Evolutionary conservation across 1,139 yeast species (phyloP).

Genomic region (Suhomyces anneliseae): DNA sequence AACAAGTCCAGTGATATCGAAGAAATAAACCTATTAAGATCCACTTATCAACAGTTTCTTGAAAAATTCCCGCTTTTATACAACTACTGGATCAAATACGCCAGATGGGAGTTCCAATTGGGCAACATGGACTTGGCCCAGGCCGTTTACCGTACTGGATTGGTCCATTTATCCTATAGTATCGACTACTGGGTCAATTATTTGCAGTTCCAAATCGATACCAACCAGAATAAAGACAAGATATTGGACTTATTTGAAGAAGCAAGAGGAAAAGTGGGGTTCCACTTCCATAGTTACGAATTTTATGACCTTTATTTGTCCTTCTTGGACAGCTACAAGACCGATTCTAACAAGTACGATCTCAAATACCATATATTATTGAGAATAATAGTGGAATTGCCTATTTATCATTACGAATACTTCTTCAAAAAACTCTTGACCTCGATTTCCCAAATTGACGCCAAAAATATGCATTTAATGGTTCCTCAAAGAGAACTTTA

Average conservation of each 20-base stretch:
- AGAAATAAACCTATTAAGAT: conserved; percentile 43
- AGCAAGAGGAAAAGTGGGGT: conserved; percentile 66
- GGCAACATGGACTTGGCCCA: conserved; percentile 54
- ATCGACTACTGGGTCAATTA: conserved; percentile 75
- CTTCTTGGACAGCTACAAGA: conserved; percentile 43
- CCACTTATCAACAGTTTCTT: conserved; percentile 58
- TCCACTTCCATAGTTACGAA: conserved; percentile 69
- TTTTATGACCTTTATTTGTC: conserved; percentile 74
- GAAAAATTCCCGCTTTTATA: conserved; percentile 66
- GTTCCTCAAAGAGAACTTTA: conserved; percentile 22
- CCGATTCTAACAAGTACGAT: conserved; percentile 32
- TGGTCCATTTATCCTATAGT: conserved; percentile 53
- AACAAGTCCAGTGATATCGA: conserved; percentile 43
- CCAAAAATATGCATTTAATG: conserved; percentile 18
- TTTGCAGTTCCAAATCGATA: conserved; percentile 52
- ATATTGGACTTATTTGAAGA: conserved; percentile 53
- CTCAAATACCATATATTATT: conserved; percentile 48
- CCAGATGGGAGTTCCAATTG: conserved; percentile 61
- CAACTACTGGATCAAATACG: conserved; percentile 80
- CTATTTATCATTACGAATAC: conserved; percentile 72
- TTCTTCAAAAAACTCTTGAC: conserved; percentile 47
- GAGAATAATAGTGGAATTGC: conserved; percentile 65
- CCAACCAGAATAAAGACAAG: conserved; percentile 31
- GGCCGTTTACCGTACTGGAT: conserved; percentile 53
- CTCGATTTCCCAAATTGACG: conserved; percentile 38